These are phyloP conservation scores for Naganishia vaughanmartiniae DNA, from an alignment of 768 basidiomycete genomes.

Conservation along the genomic window DNA sequence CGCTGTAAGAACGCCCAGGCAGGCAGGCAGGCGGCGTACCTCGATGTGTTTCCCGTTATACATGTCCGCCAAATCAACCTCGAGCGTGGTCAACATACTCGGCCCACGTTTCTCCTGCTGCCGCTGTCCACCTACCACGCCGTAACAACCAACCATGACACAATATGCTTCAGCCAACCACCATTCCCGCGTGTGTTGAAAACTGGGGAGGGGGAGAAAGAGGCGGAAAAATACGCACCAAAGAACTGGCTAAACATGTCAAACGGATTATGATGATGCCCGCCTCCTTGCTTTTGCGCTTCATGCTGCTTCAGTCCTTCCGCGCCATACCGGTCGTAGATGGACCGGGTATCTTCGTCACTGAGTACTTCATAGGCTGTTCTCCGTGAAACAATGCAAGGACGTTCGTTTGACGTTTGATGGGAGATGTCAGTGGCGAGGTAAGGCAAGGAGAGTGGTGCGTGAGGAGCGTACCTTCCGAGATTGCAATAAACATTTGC, in stretches of 20 bases:
- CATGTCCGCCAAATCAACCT: constrained; percentile 81
- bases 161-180: too few species aligned
- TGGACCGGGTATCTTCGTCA: constrained; percentile 58
- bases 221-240: constrained; percentile 43
- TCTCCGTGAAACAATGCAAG: too few species aligned
- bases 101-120: constrained; percentile 52
- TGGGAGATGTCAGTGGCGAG: too few species aligned
- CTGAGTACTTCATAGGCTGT: constrained; percentile 68
- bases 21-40: constrained; percentile 51
- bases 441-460: too few species aligned
- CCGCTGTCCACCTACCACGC: constrained; percentile 34
- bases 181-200: too few species aligned
- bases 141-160: too few species aligned
- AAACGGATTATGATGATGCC: constrained; percentile 74
- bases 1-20: too few species aligned
- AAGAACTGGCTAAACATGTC: constrained; percentile 94
- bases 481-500: constrained; percentile 77
- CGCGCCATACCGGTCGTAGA: constrained; percentile 86
- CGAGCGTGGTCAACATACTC: constrained; percentile 55
- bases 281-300: constrained; percentile 61
- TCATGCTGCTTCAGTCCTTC: constrained; percentile 77
- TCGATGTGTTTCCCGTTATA: constrained; percentile 85
- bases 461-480: constrained; percentile 9
- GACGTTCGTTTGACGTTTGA: too few species aligned
- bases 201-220: too few species aligned